These are phyloP conservation scores for Myxozyma kluyveri DNA, from an alignment of 805 yeast genomes.

Conservation along the genomic window DNA sequence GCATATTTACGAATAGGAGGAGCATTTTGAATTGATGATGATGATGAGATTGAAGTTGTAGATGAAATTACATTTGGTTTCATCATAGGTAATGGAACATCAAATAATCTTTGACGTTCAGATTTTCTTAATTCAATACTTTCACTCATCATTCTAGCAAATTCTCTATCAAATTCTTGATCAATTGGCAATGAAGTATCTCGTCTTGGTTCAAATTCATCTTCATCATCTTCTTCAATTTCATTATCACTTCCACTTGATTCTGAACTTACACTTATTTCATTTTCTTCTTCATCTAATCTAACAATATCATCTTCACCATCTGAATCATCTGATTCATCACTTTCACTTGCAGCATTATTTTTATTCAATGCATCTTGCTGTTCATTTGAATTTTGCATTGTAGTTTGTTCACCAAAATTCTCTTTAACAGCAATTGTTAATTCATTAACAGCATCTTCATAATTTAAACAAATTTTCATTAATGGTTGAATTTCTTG, in stretches of 20 bases:
- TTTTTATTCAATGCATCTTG: conserved; percentile 7
- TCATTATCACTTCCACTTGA: neutral
- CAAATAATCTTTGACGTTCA: conserved; percentile 24
- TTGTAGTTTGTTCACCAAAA: conserved; percentile 16
- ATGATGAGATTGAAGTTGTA: neutral
- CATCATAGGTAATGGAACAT: conserved; percentile 30
- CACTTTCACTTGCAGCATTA: conserved; percentile 18
- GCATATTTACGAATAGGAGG: too few species aligned
- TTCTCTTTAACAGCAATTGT: conserved; percentile 17
- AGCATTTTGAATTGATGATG: neutral
- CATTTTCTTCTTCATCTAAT: neutral
- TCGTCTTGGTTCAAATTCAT: conserved; percentile 7
- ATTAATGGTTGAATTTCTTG: conserved; percentile 38
- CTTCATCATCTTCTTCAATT: conserved; percentile 10
- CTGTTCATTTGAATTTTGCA: conserved; percentile 7
- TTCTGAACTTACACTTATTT: neutral
- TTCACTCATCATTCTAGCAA: conserved; percentile 28
- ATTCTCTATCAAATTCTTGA: conserved; percentile 30
- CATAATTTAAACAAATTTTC: conserved; percentile 41
- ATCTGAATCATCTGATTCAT: conserved; percentile 8
- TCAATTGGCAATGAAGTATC: conserved; percentile 14
- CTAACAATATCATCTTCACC: conserved; percentile 7
- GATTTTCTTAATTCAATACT: conserved; percentile 25
- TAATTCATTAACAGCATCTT: conserved; percentile 47
- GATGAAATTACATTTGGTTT: neutral